Base-by-base conservation (phyloP, 352 stramenopile species). In the Phytopythium ostracodes region DNA sequence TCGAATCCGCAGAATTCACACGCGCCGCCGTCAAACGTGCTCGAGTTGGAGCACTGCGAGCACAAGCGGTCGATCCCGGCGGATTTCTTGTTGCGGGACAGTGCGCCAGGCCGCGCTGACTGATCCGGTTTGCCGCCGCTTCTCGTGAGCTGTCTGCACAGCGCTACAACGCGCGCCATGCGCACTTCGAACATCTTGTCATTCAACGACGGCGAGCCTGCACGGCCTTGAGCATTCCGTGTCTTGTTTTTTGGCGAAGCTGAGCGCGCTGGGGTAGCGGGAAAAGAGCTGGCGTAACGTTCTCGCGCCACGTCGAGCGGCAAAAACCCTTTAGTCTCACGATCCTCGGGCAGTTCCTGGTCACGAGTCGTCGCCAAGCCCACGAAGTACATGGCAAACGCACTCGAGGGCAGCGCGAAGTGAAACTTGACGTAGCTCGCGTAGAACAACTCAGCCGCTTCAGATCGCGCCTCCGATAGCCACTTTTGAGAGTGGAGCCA, bases 1-100 rank as follows among this genome's bases (percentile, higher is more conserved):
- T 81, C 71, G 36, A 75, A 79, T 22, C 73, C 73, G 47, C 73
- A 81, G 70, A 76, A 81, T 47, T 77, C 71, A 47, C 73, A 81
- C 24, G 51, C 40, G 3, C 61, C 63, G 33, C 59, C 64, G 15
- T 58, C 61, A 46, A 79, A 71, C 35, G 56, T 65, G 55, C 66
- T 79, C 18, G 71, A 73, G 44, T 80, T 79, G 36, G 58, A 76
- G 61, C 71, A 83, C 50, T 71, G 60, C 10, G 63, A 47, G 40
- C 70, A 77, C n/a, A 77, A 24, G 2, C 59, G 66, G 12, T 59
- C 53, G 14, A 29, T 59, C 5, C 51, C 8, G 29, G 12, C 35
- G 17, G 29, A 10, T 15, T 40, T 44, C 31, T 22, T 29, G 10
- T 22, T 29, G 10, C 25, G 18, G 12, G 51, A 22, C 14, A 25